These are phyloP conservation scores for Gnaphalium uliginosum DNA, from an alignment of 129 eudicot species.

Conservation along the genomic window DNA sequence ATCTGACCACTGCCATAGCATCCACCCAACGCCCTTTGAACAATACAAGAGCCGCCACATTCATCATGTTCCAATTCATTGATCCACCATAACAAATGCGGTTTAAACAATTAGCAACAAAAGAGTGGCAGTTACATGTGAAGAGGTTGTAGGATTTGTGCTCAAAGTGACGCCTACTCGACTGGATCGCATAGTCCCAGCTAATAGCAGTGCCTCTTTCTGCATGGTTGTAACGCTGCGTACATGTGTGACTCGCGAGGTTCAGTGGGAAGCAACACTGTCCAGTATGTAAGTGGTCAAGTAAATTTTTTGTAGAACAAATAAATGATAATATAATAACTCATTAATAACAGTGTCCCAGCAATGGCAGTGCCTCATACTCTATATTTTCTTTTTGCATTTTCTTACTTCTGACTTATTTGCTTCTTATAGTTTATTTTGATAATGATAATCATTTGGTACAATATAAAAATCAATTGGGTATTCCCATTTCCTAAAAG, in stretches of 20 bases:
- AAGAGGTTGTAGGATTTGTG: slow-evolving; percentile 84
- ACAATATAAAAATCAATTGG: neutral
- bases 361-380: too few species aligned
- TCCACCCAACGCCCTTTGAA: slow-evolving; percentile 74
- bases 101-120: slow-evolving; percentile 70
- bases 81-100: slow-evolving; percentile 72
- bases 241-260: slow-evolving; percentile 70
- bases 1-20: slow-evolving; percentile 50
- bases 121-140: slow-evolving; percentile 88
- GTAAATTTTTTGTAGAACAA: too few species aligned
- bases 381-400: neutral
- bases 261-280: slow-evolving; percentile 90
- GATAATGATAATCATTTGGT: neutral
- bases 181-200: slow-evolving; percentile 81
- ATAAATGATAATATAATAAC: neutral
- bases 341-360: too few species aligned
- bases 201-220: slow-evolving; percentile 71
- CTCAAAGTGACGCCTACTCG: slow-evolving; percentile 64
- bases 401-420: neutral
- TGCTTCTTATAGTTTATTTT: neutral
- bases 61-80: slow-evolving; percentile 86
- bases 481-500: neutral
- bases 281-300: neutral
- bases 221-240: slow-evolving; percentile 61
- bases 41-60: slow-evolving; percentile 63